Base-by-base conservation (phyloP, 495 filamentous ascomycete species). In the Hyaloscypha hepaticicola region DNA sequence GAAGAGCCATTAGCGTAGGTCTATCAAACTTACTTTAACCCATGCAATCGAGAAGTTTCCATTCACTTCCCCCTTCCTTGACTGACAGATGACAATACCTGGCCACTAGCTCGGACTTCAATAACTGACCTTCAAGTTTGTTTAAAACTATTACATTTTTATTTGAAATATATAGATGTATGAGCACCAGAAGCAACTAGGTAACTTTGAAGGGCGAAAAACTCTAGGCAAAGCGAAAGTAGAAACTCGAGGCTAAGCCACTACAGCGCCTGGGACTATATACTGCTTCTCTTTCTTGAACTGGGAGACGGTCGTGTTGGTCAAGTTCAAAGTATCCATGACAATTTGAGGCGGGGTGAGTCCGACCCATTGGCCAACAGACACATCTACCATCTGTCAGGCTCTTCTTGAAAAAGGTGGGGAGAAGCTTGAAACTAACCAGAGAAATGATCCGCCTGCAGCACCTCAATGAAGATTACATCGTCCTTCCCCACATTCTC, bases 401-500 rank as follows among this genome's bases (percentile, higher is more conserved):
- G n/a, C n/a, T n/a, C 48, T 25, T 24, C 16, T 53, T 24, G 50
- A 3, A 0, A 19, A 48, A n/a, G n/a, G 9, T 5, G 50, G 11
- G 28, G 53, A 31, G 33, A 57, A 9, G 3, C 0, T n/a, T 31
- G 14, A 5, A 29, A 27, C 56, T 14, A 45, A 45, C 56, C 56
- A 41, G 56, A 58, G 61, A 92, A 92, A 67, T 83, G 77, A 60
- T 81, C 76, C 0, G 88, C 87, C 69, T 88, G 83, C 65, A 92
- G 75, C 2, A 92, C 86, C 70, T 92, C 90, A 51, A 93, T 72
- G 58, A 91, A 87, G 12, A 90, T 77, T 38, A 89, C 75, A 69
- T 90, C 88, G 58, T 88, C 85, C 28, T 82, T 81, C 3, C 88
- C 88, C 0, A 84, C 85, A 68, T 92, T 93, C 78, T 93, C 88